These are phyloP conservation scores for Colletotrichum orchidophilum DNA, from an alignment of 2,329 filamentous ascomycete species.

Conservation along the genomic window DNA sequence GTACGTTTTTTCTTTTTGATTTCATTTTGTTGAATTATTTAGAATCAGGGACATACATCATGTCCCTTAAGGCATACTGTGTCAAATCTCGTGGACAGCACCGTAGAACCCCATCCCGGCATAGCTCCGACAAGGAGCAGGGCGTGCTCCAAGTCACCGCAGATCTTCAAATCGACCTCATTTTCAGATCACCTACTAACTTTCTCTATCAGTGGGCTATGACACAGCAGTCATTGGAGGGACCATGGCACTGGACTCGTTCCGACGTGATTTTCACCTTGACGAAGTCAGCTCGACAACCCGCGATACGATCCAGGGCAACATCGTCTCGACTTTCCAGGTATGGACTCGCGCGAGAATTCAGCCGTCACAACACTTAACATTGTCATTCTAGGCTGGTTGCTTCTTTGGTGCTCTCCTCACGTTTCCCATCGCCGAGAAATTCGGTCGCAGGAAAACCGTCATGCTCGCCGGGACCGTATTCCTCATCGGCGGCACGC, in stretches of 20 bases:
- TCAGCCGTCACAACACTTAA: rapidly evolving
- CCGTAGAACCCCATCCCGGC: background rate
- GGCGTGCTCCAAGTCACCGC: background rate
- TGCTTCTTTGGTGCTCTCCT: constrained; percentile 51
- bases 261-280: constrained; percentile 47
- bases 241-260: constrained; percentile 49
- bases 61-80: background rate
- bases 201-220: constrained; percentile 43
- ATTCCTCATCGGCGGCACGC: constrained; percentile 49
- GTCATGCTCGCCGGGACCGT: constrained; percentile 54
- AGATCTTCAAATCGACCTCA: background rate
- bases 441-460: constrained; percentile 55
- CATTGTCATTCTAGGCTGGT: constrained; percentile 48
- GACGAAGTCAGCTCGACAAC: constrained; percentile 36
- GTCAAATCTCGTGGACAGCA: background rate
- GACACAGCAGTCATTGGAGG: constrained; percentile 51
- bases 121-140: background rate
- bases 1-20: constrained; percentile 27
- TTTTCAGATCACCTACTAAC: background rate
- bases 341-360: background rate
- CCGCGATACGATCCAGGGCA: constrained; percentile 47
- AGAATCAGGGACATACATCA: background rate
- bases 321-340: constrained; percentile 37
- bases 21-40: no score
- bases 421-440: constrained; percentile 57